Base-by-base conservation (phyloP, 345 rosid species). In the Citrus mangshanensis region DNA sequence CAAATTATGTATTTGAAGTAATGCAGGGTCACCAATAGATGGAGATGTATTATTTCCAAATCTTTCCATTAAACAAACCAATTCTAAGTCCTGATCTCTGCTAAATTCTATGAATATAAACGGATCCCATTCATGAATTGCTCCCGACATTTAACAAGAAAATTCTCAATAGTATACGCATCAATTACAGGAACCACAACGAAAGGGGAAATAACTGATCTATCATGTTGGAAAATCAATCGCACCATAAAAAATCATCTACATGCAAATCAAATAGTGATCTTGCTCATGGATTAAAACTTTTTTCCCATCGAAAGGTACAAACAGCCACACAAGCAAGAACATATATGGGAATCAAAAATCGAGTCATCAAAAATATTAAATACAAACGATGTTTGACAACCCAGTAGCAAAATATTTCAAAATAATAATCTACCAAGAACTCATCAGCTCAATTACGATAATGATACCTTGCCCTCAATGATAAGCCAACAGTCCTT, bases 401-500 rank as follows among this genome's bases (percentile, higher is more conserved):
- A 58, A 27, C 32, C 70, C 32, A 42, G 12, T 1, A 27, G 68
- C 10, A 42, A 28, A 63, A 62, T 7, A 30, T 73, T 73, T 58
- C 64, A 32, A 35, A 25, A 73, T 0, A 73, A 56, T 3, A 56
- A 55, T 13, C 28, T 13, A 34, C 4, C 55, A 7, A 60, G 56
- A 73, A 37, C 70, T 60, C 30, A 75, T 28, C 60, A 27, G 70
- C 27, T 28, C 14, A 12, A 14, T 14, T 9, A 18, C 0, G 62
- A 13, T 7, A 9, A 24, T 5, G 6, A 24, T 85, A 95, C 98
- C 98, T 92, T 93, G 83, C 95, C 97, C 14, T 91, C 87, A 78
- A 95, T 91, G 83, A 92, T 85, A 77, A 95, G 95, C 99, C 97
- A 95, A 63, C 97, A 95, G 65, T 93, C 98, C 75, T 92, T 77